Conservation (phyloP, 2,329 filamentous ascomycete genomes). For the Chaetothyriales sp. region DNA sequence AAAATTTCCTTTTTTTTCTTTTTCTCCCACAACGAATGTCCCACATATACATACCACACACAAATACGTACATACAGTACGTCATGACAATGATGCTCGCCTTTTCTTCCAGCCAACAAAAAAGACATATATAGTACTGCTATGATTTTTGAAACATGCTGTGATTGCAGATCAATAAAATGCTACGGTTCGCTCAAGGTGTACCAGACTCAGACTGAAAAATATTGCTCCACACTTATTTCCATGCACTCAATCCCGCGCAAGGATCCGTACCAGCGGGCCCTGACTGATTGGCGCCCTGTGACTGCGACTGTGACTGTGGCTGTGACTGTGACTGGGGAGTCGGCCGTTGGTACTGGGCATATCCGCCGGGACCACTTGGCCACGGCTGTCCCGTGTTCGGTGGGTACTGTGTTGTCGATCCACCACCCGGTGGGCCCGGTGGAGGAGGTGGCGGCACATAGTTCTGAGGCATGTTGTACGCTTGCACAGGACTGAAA, state of each 20-base stretch:
- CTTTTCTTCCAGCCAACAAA: no score
- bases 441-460: constrained; percentile 53
- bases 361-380: constrained; percentile 41
- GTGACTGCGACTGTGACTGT: constrained; percentile 4
- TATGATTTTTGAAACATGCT: no score
- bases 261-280: constrained; percentile 41
- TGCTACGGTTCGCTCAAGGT: no score
- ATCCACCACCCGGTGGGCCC: constrained; percentile 39
- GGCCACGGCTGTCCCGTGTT: constrained; percentile 21
- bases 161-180: no score
- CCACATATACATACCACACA: no score
- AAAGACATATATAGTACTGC: no score
- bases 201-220: no score
- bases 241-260: constrained; percentile 57
- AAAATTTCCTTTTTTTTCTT: no score
- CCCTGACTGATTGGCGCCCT: background rate
- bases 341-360: constrained; percentile 21
- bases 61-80: no score
- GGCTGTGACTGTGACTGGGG: constrained; percentile 5
- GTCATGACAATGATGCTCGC: no score
- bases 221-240: constrained; percentile 25
- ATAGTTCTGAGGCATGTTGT: constrained; percentile 45
- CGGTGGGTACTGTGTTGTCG: constrained; percentile 37
- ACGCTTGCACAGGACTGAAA: constrained; percentile 25
- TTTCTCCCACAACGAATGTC: no score